Evolutionary conservation across 371 early-diverging fungal species (phyloP), one percentile per base, ranked within the genome.

Genomic region (Batrachochytrium dendrobatidis): DNA sequence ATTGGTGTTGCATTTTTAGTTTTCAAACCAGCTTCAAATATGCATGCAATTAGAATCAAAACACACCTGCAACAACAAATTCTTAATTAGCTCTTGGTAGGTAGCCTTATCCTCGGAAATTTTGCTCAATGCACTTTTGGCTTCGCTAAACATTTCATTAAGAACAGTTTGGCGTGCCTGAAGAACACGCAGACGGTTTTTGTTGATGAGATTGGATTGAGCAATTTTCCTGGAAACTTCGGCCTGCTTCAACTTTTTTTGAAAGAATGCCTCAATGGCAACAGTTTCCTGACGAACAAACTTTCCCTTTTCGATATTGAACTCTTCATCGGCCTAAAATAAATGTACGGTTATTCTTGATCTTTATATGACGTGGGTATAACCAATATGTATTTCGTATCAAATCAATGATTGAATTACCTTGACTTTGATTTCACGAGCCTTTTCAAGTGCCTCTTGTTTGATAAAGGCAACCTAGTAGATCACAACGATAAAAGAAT

Each of bases 231-330:
- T 81, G 71, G 90, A 86, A n/a, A 92, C 84, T 68, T 91, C 90
- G 28, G 91, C 88, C 77, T 92, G 91, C 78, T 92, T 91, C 60
- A 83, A 80, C 71, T 92, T 92, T 69, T 90, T 88, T 65, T 92
- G 86, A 79, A 86, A 91, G 35, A 84, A 82, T 55, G 89, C 84
- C 55, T 94, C 94, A 63, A 94, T 91, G 57, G 84, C 84, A 63
- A 90, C 77, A 6, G 91, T 86, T 65, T 94, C 94, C 74, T 88
- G 89, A 53, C 92, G 85, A 50, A 94, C 92, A 56, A 92, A 82
- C 71, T 94, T 94, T 61, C 90, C 93, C 86, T 94, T 94, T 76
- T 96, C 97, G 77, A 97, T 97, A 75, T 95, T 95, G 85, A 95
- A 95, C 68, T 97, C 98, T 70, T 97, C 98, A 75, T 93, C 92